Percentiles rank a stretch among this genome's conserved stretches.
Conservation (phyloP, 768 basidiomycete genomes). For the Obba rivulosa region DNA sequence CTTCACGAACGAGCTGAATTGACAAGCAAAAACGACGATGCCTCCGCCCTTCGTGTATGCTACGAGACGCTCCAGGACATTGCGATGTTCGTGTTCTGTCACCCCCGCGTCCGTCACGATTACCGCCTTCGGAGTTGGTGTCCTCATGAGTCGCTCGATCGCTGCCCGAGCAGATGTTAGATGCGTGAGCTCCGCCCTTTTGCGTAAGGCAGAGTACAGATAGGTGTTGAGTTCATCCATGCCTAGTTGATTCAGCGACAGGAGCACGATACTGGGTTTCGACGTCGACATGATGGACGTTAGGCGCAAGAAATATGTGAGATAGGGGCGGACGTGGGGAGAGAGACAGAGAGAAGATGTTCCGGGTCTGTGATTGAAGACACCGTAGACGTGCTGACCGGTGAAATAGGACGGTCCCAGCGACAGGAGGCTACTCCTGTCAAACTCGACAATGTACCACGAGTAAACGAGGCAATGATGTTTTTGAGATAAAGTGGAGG, state of each 20-base stretch:
- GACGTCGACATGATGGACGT: neutral
- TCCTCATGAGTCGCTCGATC: neutral
- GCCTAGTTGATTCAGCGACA: neutral
- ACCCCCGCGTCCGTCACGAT: conserved; percentile 33
- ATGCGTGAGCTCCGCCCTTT: neutral
- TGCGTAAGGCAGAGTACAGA: neutral
- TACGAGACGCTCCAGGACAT: conserved; percentile 27
- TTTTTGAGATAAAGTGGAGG: too few species aligned
- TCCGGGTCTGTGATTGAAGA: too few species aligned
- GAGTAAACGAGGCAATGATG: too few species aligned
- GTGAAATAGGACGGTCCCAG: too few species aligned
- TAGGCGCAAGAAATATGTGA: too few species aligned
- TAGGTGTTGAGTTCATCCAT: neutral
- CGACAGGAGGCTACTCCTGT: too few species aligned
- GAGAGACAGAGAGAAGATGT: too few species aligned
- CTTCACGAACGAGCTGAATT: conserved; percentile 27
- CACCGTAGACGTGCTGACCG: too few species aligned
- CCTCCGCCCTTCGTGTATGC: conserved; percentile 35
- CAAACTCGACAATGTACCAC: too few species aligned
- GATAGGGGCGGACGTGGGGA: too few species aligned
- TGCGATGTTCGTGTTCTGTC: conserved; percentile 15
- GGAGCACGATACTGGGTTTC: neutral
- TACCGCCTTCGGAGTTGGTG: conserved; percentile 17
- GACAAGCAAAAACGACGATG: conserved; percentile 30
- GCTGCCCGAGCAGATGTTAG: neutral